These are phyloP conservation scores for Ophiostoma pallidulum DNA, from an alignment of 2,329 filamentous ascomycete species.

Conservation along the genomic window DNA sequence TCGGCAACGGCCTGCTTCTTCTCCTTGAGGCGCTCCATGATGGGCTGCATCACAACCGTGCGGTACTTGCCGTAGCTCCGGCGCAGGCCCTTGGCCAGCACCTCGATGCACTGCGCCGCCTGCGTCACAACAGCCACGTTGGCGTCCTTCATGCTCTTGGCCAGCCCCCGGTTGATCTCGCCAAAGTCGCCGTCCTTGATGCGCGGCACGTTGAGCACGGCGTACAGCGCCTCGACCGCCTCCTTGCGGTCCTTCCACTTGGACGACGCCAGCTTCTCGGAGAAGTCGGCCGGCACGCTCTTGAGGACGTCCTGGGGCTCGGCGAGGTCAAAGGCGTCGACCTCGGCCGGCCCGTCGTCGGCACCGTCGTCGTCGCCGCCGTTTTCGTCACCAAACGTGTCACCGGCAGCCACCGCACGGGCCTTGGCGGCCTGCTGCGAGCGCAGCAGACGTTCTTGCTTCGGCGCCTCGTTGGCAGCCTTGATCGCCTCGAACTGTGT, in stretches of 20 bases:
- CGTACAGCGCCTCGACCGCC: slow-evolving; percentile 71
- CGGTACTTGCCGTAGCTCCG: slow-evolving; percentile 73
- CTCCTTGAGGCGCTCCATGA: slow-evolving; percentile 93
- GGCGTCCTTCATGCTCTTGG: slow-evolving; percentile 98
- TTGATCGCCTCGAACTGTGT: slow-evolving; percentile 91
- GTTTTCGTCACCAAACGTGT: slow-evolving; percentile 48
- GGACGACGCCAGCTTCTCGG: slow-evolving; percentile 73
- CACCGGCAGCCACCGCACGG: slow-evolving; percentile 52
- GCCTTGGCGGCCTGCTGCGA: slow-evolving; percentile 82
- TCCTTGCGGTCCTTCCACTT: slow-evolving; percentile 99
- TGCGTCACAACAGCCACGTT: slow-evolving; percentile 92
- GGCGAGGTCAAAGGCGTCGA: slow-evolving; percentile 72
- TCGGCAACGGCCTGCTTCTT: slow-evolving; percentile 89
- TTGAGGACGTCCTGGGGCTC: slow-evolving; percentile 80
- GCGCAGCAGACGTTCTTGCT: slow-evolving; percentile 79
- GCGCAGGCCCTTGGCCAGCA: slow-evolving; percentile 76
- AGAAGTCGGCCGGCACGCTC: slow-evolving; percentile 73
- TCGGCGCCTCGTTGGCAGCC: slow-evolving; percentile 62
- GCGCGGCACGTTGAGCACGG: slow-evolving; percentile 68
- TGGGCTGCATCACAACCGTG: slow-evolving; percentile 69
- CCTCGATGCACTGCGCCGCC: slow-evolving; percentile 86
- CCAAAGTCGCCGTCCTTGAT: slow-evolving; percentile 88
- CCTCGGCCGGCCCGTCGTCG: slow-evolving; percentile 56
- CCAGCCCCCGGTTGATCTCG: slow-evolving; percentile 73
- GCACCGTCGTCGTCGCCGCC: slow-evolving; percentile 50